phyloP scores from a whole-genome alignment of 495 filamentous ascomycete genomes.

The Venustampulla echinocandica region DNA sequence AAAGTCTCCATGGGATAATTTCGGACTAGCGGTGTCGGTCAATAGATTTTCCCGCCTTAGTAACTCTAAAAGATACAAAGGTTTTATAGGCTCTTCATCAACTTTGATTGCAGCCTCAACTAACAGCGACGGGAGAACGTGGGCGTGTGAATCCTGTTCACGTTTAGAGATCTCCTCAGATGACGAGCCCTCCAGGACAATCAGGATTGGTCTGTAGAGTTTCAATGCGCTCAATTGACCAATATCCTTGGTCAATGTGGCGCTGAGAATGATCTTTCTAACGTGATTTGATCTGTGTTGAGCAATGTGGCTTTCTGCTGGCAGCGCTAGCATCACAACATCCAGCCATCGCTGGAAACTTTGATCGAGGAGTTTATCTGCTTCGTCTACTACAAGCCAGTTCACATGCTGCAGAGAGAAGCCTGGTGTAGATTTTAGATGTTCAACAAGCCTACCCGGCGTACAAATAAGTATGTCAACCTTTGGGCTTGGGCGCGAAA shows the following conservation, averaged over 20 bases:
- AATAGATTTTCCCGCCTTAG: slow-evolving; percentile 34
- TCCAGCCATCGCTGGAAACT: slow-evolving; percentile 89
- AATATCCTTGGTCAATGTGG: slow-evolving; percentile 87
- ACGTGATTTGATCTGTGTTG: slow-evolving; percentile 30
- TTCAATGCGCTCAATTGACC: slow-evolving; percentile 67
- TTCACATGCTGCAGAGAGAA: slow-evolving; percentile 65
- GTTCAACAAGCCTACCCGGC: slow-evolving; percentile 85
- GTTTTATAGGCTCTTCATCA: slow-evolving; percentile 68
- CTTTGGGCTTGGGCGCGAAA: slow-evolving; percentile 54
- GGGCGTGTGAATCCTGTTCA: slow-evolving; percentile 15
- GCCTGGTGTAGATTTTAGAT: slow-evolving; percentile 72
- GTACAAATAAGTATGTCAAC: slow-evolving; percentile 89
- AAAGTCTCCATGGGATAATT: slow-evolving; percentile 25
- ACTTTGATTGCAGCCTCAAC: slow-evolving; percentile 68
- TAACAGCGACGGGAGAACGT: slow-evolving; percentile 57
- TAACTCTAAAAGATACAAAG: slow-evolving; percentile 65
- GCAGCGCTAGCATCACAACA: slow-evolving; percentile 55
- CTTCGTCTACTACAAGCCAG: slow-evolving; percentile 91
- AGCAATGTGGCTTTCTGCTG: slow-evolving; percentile 15
- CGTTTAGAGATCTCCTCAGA: slow-evolving; percentile 24
- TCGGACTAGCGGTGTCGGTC: slow-evolving; percentile 3
- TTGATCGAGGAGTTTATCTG: slow-evolving; percentile 82
- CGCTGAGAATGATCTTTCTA: slow-evolving; percentile 71
- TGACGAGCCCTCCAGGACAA: slow-evolving; percentile 55
- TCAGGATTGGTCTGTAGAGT: slow-evolving; percentile 63